A percentile compares a stretch with the other conserved stretches of the same genome.
Conservation (phyloP, 257 asterid genomes). For the Henckelia pumila region DNA sequence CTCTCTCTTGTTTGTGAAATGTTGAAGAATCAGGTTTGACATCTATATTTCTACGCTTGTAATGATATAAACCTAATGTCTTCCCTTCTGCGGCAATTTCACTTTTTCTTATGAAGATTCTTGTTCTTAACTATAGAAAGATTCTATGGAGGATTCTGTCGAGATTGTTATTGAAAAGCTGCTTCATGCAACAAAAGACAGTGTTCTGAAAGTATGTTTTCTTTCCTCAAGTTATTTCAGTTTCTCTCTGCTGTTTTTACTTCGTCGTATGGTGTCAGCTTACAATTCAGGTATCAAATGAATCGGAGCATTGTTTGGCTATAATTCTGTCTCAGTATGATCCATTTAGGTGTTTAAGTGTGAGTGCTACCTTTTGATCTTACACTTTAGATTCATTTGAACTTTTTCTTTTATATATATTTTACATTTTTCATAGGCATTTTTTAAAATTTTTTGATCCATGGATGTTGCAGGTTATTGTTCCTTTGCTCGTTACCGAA, state of each 20-base stretch:
- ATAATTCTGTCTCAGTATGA: slow-evolving; percentile 74
- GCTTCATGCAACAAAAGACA: slow-evolving; percentile 81
- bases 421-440: not conserved
- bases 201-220: slow-evolving; percentile 62
- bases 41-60: slow-evolving; percentile 9
- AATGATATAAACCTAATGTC: not conserved
- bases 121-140: slow-evolving; percentile 50
- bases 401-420: not conserved
- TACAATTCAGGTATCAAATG: slow-evolving; percentile 69
- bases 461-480: slow-evolving; percentile 66
- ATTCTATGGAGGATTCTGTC: slow-evolving; percentile 87
- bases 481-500: slow-evolving; percentile 92
- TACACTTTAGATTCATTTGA: slow-evolving; percentile 11
- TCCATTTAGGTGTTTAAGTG: slow-evolving; percentile 90
- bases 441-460: slow-evolving; percentile 14
- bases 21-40: slow-evolving; percentile 89
- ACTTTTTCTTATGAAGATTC: slow-evolving; percentile 8
- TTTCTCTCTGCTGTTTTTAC: slow-evolving; percentile 7
- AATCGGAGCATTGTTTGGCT: slow-evolving; percentile 86
- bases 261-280: slow-evolving; percentile 24
- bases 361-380: slow-evolving; percentile 38
- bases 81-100: slow-evolving; percentile 1
- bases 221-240: slow-evolving; percentile 14
- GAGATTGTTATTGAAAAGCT: slow-evolving; percentile 90
- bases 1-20: slow-evolving; percentile 75